Base-by-base conservation (phyloP, 2,329 filamentous ascomycete genomes). In the Fusarium sp. region DNA sequence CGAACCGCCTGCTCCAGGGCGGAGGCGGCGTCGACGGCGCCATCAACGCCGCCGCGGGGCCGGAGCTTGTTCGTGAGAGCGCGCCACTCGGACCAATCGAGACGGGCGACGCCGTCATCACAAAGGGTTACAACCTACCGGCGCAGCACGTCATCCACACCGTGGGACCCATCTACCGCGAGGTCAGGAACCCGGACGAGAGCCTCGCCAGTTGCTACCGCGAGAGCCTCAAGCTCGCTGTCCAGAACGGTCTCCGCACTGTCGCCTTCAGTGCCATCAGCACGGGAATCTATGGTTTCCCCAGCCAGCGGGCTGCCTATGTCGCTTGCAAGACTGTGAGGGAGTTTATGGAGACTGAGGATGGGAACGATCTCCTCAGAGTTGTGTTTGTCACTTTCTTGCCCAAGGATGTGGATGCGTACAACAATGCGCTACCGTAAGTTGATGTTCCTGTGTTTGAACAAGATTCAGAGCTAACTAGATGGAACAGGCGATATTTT, bases 1-100 rank as follows among this genome's bases (percentile, higher is more conserved):
- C 97, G 52, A 98, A 98, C 82, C 84, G 83, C 11, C 88, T 88
- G 2, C 90, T 98, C 1, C 87, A 93, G 0, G 95, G 95, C 64
- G 97, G 97, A 63, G 95, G 95, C n/a, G 97, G 97, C 38, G 95
- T 98, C 17, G 93, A 95, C 79, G 93, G 93, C 45, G 93, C 95
- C 32, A 98, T 98, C 77, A 97, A 98, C 81, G 83, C 88, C 33
- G 95, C 93, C 45, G 96, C 97, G 1, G 97, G 97, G 0, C 89
- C 85, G 0, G 82, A 82, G 0, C 89, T 98, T 1, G 73, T 91
- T 22, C 79, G 85, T 10, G 96, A 97, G 84, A 98, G 96, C 82
- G 82, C 85, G n/a, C 87, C 81, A 0, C 87, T 98, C 3, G 80
- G 87, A 57, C 94, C 95, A 60, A 98, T 95, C 81, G 82, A 76